These are phyloP conservation scores for Globisporangium viniferum DNA, from an alignment of 352 stramenopile species.

Conservation along the genomic window DNA sequence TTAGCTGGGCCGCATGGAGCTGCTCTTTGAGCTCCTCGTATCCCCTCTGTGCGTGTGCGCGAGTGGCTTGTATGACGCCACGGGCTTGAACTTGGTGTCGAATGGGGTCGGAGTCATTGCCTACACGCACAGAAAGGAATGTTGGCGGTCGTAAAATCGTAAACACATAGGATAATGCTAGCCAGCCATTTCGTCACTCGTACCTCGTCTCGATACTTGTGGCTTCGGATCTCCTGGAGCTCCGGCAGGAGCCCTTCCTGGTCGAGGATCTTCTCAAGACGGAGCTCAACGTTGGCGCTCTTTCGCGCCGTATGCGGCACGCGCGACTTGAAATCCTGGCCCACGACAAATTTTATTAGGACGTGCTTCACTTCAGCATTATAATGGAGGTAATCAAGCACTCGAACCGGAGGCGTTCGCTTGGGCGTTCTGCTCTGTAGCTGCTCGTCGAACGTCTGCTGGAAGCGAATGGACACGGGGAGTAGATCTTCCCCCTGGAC, in stretches of 20 bases:
- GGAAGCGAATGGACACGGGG: slow-evolving; percentile 29
- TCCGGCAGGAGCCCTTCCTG: slow-evolving; percentile 54
- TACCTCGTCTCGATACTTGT: slow-evolving; percentile 52
- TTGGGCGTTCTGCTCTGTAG: slow-evolving; percentile 8
- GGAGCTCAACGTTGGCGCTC: slow-evolving; percentile 52
- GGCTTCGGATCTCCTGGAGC: slow-evolving; percentile 48
- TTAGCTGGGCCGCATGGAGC: background rate
- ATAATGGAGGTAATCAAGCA: too few relatives aligned
- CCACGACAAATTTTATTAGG: too few relatives aligned
- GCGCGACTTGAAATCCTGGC: slow-evolving; percentile 31
- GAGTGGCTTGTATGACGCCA: slow-evolving; percentile 29
- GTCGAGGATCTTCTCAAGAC: slow-evolving; percentile 56
- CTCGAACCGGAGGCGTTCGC: background rate
- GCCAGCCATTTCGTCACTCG: background rate
- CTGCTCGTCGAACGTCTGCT: slow-evolving; percentile 17
- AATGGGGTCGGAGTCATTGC: slow-evolving; percentile 25
- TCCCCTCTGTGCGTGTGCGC: background rate
- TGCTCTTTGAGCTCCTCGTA: background rate
- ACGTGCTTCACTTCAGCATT: too few relatives aligned
- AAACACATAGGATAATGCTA: background rate
- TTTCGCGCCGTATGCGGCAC: slow-evolving; percentile 68
- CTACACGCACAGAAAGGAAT: slow-evolving; percentile 16
- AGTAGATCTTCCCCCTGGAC: slow-evolving; percentile 32
- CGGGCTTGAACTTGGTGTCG: slow-evolving; percentile 30
- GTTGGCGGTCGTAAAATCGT: background rate